phyloP scores from a whole-genome alignment of 73 alveolate genomes.

The Paramecium octaurelia region DNA sequence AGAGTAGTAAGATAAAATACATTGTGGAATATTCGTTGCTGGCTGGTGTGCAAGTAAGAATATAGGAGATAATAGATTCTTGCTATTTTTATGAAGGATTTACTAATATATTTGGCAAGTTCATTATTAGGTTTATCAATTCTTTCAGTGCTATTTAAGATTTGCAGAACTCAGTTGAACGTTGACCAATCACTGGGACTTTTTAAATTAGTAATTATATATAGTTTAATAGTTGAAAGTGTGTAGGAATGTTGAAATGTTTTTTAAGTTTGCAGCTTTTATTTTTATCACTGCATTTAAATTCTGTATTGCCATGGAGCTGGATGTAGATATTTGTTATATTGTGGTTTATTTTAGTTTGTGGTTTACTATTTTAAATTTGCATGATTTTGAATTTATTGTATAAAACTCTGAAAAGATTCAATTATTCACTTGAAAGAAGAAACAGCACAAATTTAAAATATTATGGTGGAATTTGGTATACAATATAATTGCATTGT shows the following conservation, averaged over 20 bases:
- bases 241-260: constrained; percentile 17
- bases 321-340: constrained; percentile 18
- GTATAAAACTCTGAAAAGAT: background rate
- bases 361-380: background rate
- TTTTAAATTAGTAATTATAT: constrained; percentile 6
- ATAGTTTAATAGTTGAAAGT: background rate
- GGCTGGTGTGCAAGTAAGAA: background rate
- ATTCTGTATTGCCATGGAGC: background rate
- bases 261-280: background rate
- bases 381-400: background rate
- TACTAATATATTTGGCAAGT: background rate
- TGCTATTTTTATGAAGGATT: background rate
- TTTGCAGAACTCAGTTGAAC: background rate
- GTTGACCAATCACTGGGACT: background rate
- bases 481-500: background rate
- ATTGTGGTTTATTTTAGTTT: constrained; percentile 13
- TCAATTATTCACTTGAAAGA: background rate
- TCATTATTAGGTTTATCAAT: background rate
- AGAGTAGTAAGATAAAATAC: background rate
- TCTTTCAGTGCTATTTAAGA: background rate
- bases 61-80: background rate
- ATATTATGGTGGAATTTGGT: constrained; percentile 44
- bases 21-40: background rate
- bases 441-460: background rate
- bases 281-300: background rate